phyloP scores from a whole-genome alignment of 1,139 yeast species.

The Diutina mesorugosa region DNA sequence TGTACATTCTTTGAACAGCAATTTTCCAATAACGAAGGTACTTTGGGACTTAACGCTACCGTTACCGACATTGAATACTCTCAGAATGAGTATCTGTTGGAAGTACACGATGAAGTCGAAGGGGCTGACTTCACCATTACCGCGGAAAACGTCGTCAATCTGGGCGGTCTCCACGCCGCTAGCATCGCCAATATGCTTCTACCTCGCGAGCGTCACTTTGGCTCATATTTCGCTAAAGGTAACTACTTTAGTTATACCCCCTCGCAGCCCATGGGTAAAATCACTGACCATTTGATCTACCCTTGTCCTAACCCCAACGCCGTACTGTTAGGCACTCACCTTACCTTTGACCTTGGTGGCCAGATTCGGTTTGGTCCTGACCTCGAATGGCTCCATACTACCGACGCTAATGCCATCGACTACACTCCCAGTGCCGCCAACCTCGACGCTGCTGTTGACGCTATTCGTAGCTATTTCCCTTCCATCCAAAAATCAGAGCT shows the following conservation, averaged over 20 bases:
- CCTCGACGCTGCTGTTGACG: conserved; percentile 40
- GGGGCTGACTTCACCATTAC: conserved; percentile 24
- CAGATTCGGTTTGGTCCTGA: conserved; percentile 82
- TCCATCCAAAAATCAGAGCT: conserved; percentile 36
- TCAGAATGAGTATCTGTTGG: conserved; percentile 4
- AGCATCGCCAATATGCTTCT: conserved; percentile 52
- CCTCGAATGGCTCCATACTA: conserved; percentile 56
- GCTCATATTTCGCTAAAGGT: conserved; percentile 69
- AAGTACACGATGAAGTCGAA: conserved; percentile 10
- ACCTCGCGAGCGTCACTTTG: conserved; percentile 47
- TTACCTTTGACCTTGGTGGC: conserved; percentile 76
- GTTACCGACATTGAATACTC: conserved; percentile 32
- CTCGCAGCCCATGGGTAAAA: conserved; percentile 19
- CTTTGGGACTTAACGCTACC: conserved; percentile 47
- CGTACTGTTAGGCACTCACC: conserved; percentile 75
- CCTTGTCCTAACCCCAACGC: conserved; percentile 70
- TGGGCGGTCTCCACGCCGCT: conserved; percentile 74
- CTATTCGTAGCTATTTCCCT: conserved; percentile 55
- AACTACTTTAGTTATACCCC: conserved; percentile 55
- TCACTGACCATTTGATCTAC: conserved; percentile 40
- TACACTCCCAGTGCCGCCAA: conserved; percentile 36
- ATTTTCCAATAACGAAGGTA: conserved; percentile 46
- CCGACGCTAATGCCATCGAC: conserved; percentile 24
- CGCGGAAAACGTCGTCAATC: conserved; percentile 50
- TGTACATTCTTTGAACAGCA: conserved; percentile 45